A percentile compares a stretch with the other conserved stretches of the same genome.
Conservation (phyloP, 805 yeast genomes). For the Saturnispora galanensis region DNA sequence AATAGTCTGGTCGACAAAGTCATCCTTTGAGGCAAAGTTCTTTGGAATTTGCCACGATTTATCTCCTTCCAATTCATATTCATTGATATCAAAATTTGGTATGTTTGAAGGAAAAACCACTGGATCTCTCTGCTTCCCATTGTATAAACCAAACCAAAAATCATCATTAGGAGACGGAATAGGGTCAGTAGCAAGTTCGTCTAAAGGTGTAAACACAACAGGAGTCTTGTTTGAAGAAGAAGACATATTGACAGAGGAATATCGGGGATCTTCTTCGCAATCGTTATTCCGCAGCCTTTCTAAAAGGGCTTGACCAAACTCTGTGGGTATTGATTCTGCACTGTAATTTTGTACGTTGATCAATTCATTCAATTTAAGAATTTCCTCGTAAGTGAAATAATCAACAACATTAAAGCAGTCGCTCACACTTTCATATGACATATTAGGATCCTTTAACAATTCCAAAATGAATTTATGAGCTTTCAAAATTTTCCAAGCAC, state of each 20-base stretch:
- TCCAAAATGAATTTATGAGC: slow-evolving; percentile 37
- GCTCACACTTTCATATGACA: slow-evolving; percentile 1
- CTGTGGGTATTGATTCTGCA: background rate
- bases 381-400: slow-evolving; percentile 14
- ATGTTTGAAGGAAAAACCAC: background rate
- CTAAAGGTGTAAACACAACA: background rate
- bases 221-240: background rate
- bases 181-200: background rate
- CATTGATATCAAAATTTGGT: background rate
- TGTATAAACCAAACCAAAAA: slow-evolving; percentile 18
- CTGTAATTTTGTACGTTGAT: slow-evolving; percentile 4
- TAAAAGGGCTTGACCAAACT: slow-evolving; percentile 3
- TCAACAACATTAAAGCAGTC: slow-evolving; percentile 15
- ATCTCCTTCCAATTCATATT: background rate
- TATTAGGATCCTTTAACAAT: slow-evolving; percentile 20
- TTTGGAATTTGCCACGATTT: background rate
- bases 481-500: slow-evolving; percentile 59
- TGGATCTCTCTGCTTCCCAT: background rate
- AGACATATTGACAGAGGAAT: background rate
- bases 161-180: slow-evolving; percentile 1
- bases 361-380: slow-evolving; percentile 10
- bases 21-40: background rate
- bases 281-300: background rate
- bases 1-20: slow-evolving; percentile 11
- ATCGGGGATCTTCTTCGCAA: slow-evolving; percentile 1